Conservation (phyloP, 106 monocot genomes). For the Dendrobium catenatum region DNA sequence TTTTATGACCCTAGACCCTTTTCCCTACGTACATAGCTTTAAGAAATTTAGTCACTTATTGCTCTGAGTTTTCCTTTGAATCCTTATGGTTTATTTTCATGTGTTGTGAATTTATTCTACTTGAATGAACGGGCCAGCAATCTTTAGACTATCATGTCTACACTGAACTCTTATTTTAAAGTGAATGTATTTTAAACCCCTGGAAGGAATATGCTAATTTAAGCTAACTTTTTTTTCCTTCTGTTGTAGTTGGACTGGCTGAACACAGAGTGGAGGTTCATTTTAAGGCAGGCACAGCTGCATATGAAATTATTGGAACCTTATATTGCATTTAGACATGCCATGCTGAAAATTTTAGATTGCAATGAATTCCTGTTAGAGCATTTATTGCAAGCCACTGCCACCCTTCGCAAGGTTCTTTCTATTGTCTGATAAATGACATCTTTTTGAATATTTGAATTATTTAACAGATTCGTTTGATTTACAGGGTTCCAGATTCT, state of each 20-base stretch:
- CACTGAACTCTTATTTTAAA: neutral
- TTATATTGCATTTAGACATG: constrained; percentile 77
- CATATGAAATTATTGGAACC: constrained; percentile 83
- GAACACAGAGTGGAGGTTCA: constrained; percentile 63
- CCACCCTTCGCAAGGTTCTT: constrained; percentile 78
- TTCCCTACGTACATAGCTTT: neutral
- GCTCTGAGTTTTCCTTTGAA: neutral
- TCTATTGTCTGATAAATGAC: neutral
- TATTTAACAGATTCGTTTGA: constrained; percentile 6
- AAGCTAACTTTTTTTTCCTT: neutral
- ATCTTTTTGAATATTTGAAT: neutral
- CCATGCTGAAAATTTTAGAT: constrained; percentile 72
- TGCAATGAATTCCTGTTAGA: constrained; percentile 60
- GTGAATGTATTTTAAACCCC: neutral
- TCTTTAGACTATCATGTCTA: neutral
- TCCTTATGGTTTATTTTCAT: neutral
- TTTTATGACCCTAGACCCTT: too few relatives aligned
- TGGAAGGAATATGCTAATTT: neutral
- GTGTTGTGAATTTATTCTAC: neutral
- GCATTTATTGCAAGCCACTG: constrained; percentile 82
- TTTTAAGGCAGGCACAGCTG: constrained; percentile 55
- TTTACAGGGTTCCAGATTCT: constrained; percentile 76
- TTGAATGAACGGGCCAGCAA: neutral
- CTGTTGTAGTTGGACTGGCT: constrained; percentile 48
- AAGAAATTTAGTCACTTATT: neutral